Conservation (phyloP, 768 basidiomycete species). For the Chalciporus sphaerocephalus region DNA sequence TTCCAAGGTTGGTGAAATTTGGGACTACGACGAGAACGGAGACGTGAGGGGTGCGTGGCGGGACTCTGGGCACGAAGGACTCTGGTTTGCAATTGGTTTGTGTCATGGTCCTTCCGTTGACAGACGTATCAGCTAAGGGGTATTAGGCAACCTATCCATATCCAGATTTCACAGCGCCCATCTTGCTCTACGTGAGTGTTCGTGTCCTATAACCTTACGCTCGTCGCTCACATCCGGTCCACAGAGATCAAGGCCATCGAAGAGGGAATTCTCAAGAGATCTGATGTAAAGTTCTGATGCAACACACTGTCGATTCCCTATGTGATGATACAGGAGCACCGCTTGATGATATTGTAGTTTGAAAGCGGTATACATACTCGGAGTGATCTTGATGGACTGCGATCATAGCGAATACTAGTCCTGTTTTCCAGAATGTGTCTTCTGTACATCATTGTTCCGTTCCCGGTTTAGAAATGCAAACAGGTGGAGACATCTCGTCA, state of each 20-base stretch:
- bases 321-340: neutral
- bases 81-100: conserved; percentile 12
- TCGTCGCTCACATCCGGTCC: neutral
- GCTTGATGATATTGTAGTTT: neutral
- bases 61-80: conserved; percentile 29
- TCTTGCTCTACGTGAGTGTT: conserved; percentile 5
- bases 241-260: conserved; percentile 5
- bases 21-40: conserved; percentile 59
- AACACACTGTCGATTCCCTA: neutral
- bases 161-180: conserved; percentile 7
- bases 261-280: conserved; percentile 1
- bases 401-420: neutral
- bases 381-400: neutral
- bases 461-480: neutral
- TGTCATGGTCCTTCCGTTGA: neutral
- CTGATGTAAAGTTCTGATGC: neutral
- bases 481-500: neutral
- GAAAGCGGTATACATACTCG: neutral
- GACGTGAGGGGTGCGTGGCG: conserved; percentile 40
- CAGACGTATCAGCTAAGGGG: neutral
- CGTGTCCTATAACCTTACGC: neutral
- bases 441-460: conserved; percentile 6
- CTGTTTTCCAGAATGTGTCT: neutral
- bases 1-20: conserved; percentile 42
- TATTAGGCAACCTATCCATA: conserved; percentile 4